A percentile compares a stretch with the other conserved stretches of the same genome.
phyloP scores from a whole-genome alignment of 805 yeast genomes.

The Cyberlindnera samutprakarnensis region DNA sequence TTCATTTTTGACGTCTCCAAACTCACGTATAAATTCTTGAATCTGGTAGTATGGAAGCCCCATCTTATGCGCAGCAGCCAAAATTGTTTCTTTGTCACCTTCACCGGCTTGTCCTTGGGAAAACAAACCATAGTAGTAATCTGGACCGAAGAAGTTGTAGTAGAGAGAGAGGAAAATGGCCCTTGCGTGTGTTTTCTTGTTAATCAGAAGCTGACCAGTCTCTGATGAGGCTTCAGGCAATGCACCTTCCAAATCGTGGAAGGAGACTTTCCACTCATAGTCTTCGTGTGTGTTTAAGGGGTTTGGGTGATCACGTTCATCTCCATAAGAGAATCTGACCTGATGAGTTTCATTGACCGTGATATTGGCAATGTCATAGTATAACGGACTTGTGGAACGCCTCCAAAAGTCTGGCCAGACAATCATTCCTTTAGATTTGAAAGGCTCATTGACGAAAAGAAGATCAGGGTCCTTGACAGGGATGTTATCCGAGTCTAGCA shows the following conservation, averaged over 20 bases:
- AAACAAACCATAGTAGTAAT: conserved; percentile 49
- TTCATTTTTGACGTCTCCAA: conserved; percentile 30
- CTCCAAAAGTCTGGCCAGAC: conserved; percentile 73
- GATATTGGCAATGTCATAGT: conserved; percentile 48
- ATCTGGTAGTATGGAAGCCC: conserved; percentile 47
- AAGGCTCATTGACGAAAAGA: conserved; percentile 30
- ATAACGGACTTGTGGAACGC: conserved; percentile 54
- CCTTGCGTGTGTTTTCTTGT: conserved; percentile 48
- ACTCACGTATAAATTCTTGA: conserved; percentile 43
- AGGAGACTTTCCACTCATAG: conserved; percentile 32
- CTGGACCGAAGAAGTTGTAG: conserved; percentile 60
- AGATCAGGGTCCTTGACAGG: conserved; percentile 45
- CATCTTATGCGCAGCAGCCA: conserved; percentile 56
- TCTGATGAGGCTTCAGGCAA: conserved; percentile 66
- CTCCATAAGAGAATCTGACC: conserved; percentile 23
- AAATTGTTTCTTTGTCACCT: conserved; percentile 75
- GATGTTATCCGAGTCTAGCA: conserved; percentile 70
- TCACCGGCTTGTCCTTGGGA: conserved; percentile 66
- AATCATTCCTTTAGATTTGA: conserved; percentile 33
- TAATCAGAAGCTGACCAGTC: conserved; percentile 58
- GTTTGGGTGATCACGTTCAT: conserved; percentile 26
- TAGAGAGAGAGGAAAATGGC: conserved; percentile 54
- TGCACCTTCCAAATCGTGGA: conserved; percentile 60
- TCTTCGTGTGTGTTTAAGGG: conserved; percentile 21
- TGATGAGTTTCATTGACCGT: conserved; percentile 25